phyloP scores from a whole-genome alignment of 1,284 basidiomycete species.

The Trametes versicolor region DNA sequence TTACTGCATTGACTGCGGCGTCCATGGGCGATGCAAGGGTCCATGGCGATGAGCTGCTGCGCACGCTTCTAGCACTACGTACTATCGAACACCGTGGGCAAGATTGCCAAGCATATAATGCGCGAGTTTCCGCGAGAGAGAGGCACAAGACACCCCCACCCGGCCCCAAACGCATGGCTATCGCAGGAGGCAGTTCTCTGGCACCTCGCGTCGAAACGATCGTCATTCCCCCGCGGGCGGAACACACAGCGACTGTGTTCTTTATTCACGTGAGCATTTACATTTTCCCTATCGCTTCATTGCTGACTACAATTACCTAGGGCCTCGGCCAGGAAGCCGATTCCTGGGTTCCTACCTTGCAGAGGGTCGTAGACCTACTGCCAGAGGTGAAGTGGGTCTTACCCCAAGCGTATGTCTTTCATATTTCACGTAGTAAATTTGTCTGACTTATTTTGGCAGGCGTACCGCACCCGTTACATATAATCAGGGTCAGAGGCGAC shows the following conservation, averaged over 20 bases:
- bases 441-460: slow-evolving; percentile 17
- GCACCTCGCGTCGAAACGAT: slow-evolving; percentile 9
- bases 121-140: not conserved
- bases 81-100: slow-evolving; percentile 8
- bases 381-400: slow-evolving; percentile 54
- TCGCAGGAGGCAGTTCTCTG: not conserved
- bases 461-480: slow-evolving; percentile 45
- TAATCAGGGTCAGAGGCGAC: slow-evolving; percentile 45
- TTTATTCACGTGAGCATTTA: slow-evolving; percentile 49
- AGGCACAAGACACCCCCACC: slow-evolving; percentile 19
- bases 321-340: slow-evolving; percentile 52
- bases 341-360: slow-evolving; percentile 47
- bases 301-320: slow-evolving; percentile 34
- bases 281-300: too few species aligned
- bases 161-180: slow-evolving; percentile 24
- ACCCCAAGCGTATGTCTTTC: slow-evolving; percentile 52
- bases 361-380: slow-evolving; percentile 47
- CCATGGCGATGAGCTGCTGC: slow-evolving; percentile 37
- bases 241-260: slow-evolving; percentile 45
- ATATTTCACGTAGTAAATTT: too few species aligned
- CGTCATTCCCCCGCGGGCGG: slow-evolving; percentile 29
- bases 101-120: slow-evolving; percentile 20
- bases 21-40: slow-evolving; percentile 34
- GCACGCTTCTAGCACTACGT: slow-evolving; percentile 27
- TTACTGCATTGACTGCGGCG: slow-evolving; percentile 32